A percentile compares a stretch with the other conserved stretches of the same genome.
Conservation (phyloP, 163 green algal species). For the Coccomyxa subellipsoidea region DNA sequence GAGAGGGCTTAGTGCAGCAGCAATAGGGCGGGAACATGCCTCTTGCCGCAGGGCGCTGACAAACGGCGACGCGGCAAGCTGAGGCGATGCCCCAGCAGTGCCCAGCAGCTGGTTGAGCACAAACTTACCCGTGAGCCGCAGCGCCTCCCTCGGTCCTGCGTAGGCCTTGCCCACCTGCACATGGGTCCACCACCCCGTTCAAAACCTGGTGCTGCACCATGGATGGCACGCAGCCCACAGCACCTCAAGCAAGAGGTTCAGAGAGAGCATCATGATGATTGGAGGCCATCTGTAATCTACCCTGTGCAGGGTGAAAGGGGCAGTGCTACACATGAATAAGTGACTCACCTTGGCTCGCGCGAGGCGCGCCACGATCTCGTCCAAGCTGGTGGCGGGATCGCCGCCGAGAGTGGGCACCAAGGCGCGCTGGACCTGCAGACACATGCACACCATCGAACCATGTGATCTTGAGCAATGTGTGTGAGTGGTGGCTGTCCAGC, state of each 20-base stretch:
- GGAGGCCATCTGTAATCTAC: background rate
- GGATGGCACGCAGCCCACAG: background rate
- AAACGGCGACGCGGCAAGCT: constrained; percentile 24
- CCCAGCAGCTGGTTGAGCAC: constrained; percentile 64
- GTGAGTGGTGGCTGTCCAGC: background rate
- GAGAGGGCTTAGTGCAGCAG: background rate
- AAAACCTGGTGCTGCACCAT: background rate
- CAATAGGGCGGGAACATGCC: constrained; percentile 10
- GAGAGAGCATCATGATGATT: background rate
- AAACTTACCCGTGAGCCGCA: constrained; percentile 79
- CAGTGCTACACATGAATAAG: background rate
- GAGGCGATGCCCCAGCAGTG: background rate
- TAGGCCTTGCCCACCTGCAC: constrained; percentile 66
- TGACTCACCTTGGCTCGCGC: constrained; percentile 56
- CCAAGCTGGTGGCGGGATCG: constrained; percentile 39
- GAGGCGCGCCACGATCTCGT: constrained; percentile 73
- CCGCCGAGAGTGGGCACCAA: constrained; percentile 55
- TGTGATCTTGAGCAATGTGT: background rate
- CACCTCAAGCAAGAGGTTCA: background rate
- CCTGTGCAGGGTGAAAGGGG: too few species aligned
- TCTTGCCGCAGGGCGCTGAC: constrained; percentile 27
- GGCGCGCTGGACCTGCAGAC: constrained; percentile 44
- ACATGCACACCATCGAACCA: background rate
- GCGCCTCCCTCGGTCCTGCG: constrained; percentile 52
- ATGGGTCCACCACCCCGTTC: background rate